phyloP scores from a whole-genome alignment of 257 asterid species.

The Solanum ossicruentum region DNA sequence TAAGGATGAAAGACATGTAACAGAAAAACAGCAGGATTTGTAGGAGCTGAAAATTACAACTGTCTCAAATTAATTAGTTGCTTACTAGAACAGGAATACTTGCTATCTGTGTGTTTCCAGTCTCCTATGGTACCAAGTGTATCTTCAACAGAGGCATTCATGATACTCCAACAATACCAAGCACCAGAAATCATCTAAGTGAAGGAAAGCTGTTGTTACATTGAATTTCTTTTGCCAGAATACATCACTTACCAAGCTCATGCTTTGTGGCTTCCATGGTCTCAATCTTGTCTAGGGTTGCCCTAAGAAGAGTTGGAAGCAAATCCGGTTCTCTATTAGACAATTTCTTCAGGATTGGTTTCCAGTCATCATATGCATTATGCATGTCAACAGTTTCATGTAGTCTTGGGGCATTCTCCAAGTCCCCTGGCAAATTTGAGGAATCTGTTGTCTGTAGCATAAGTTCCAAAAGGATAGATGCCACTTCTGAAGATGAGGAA shows the following conservation, averaged over 20 bases:
- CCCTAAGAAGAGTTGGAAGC: conserved; percentile 41
- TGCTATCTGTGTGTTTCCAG: neutral
- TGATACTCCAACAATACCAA: neutral
- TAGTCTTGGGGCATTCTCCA: conserved; percentile 10
- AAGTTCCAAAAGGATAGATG: conserved; percentile 50
- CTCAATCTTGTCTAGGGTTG: conserved; percentile 60
- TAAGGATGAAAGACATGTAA: neutral
- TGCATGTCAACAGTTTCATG: conserved; percentile 10
- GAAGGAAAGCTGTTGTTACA: neutral
- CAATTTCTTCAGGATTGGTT: conserved; percentile 47
- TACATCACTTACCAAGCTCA: conserved; percentile 30
- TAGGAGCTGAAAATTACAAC: neutral
- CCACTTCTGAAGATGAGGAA: conserved; percentile 63
- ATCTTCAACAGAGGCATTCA: neutral
- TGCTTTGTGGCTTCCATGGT: conserved; percentile 9
- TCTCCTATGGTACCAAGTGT: neutral
- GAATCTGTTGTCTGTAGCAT: conserved; percentile 51
- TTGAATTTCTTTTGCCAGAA: neutral
- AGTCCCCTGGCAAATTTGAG: conserved; percentile 10
- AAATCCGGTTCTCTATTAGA: conserved; percentile 64
- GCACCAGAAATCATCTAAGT: neutral
- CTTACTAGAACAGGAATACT: neutral
- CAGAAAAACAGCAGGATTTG: neutral
- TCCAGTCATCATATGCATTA: conserved; percentile 51
- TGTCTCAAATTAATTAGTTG: neutral